Conservation (phyloP, 257 asterid genomes). For the Nicotiana noctiflora region DNA sequence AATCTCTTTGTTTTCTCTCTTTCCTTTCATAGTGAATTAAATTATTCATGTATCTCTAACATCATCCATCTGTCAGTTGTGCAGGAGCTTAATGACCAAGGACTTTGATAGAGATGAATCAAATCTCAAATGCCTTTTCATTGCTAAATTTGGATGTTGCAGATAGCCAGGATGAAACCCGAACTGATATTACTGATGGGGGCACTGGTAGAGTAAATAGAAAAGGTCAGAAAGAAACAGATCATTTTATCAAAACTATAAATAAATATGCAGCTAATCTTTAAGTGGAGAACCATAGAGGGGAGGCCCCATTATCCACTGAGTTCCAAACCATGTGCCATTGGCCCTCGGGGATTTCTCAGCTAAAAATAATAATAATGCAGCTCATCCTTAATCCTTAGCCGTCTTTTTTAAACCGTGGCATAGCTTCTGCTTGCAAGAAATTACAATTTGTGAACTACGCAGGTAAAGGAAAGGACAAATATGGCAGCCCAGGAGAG, state of each 20-base stretch:
- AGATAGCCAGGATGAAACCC: slow-evolving; percentile 26
- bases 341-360: too few species aligned
- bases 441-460: background rate
- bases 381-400: background rate
- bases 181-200: slow-evolving; percentile 18
- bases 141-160: slow-evolving; percentile 56
- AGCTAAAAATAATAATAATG: too few species aligned
- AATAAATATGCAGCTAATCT: background rate
- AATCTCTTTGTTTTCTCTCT: background rate
- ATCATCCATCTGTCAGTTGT: background rate
- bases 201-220: slow-evolving; percentile 14
- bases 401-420: background rate
- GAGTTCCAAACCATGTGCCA: too few species aligned
- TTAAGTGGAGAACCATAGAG: background rate
- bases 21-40: background rate
- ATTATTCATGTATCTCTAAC: background rate
- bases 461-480: slow-evolving; percentile 31
- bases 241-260: background rate
- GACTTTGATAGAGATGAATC: slow-evolving; percentile 38
- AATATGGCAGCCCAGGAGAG: slow-evolving; percentile 19
- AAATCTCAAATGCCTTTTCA: slow-evolving; percentile 61
- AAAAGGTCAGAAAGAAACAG: slow-evolving; percentile 15
- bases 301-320: too few species aligned
- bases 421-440: background rate
- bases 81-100: slow-evolving; percentile 19